Base-by-base conservation (phyloP, 1,139 yeast species). In the Petasospora rhodanensis region DNA sequence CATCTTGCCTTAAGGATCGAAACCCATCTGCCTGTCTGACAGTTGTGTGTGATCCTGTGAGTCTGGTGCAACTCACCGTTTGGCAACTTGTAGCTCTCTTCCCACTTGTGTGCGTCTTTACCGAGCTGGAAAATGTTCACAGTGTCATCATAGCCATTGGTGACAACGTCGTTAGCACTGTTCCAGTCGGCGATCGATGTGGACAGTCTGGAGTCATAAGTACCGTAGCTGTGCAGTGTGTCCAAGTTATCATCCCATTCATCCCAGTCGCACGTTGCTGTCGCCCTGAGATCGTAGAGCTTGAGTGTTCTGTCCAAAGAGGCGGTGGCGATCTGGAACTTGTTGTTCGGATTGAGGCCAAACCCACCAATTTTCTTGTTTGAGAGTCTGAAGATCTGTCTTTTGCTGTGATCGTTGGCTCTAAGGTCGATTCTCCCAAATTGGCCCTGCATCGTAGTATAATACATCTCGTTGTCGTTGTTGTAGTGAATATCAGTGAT, bases 1-100 rank as follows among this genome's bases (percentile, higher is more conserved):
- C 96, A 91, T 49, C 76, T 71, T 0, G 96, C 77, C 50, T 87
- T 86, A 36, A 91, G 64, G 32, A 91, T 89, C 1, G 95, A 80
- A 1, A 91, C 95, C 98, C 98, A 91, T 42, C 95, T 65, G 0
- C 98, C 97, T 0, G 96, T 82, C 56, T 89, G 95, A 60, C 97
- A 91, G 51, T 89, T 89, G 56, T 91, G 97, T 41, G 73, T 74
- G 32, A 91, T 67, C 9, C 74, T 74, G 18, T 73, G 69, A 22
- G 69, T 55, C 0, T 95, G 93, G 10, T 49, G 53, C 19, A 86
- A 50, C 10, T 3, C 11, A 2, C 14, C 28, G 2, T 44, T 46
- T 4, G 58, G 61, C 10, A 50, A 45, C 0, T 64, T 61, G 10
- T 58, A 43, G n/a, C 35, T 42, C 9, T 46, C 47, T 2, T 42